phyloP scores from a whole-genome alignment of 1,284 basidiomycete genomes.

The Ustilago esculenta region DNA sequence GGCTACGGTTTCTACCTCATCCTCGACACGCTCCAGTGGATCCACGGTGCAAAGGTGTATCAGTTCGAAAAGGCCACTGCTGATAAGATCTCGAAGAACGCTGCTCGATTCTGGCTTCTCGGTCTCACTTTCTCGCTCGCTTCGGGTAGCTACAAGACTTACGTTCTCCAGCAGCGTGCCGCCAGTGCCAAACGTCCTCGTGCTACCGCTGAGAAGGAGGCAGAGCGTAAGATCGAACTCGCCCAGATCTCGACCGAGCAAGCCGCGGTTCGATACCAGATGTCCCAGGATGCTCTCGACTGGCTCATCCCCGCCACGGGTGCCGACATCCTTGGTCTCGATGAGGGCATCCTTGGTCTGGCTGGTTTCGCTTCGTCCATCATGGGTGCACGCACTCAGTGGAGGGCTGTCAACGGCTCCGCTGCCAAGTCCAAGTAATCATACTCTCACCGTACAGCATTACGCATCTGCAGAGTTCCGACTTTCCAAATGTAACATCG shows the following conservation, averaged over 20 bases:
- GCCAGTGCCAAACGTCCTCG: slow-evolving; percentile 51
- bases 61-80: slow-evolving; percentile 73
- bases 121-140: slow-evolving; percentile 70
- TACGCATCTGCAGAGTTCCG: not conserved
- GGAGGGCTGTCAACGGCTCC: slow-evolving; percentile 64
- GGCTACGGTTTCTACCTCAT: slow-evolving; percentile 88
- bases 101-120: slow-evolving; percentile 88
- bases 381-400: slow-evolving; percentile 65
- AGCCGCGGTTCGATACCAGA: slow-evolving; percentile 76
- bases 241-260: slow-evolving; percentile 76
- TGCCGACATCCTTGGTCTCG: slow-evolving; percentile 80
- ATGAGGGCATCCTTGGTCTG: slow-evolving; percentile 75
- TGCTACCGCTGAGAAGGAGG: slow-evolving; percentile 75
- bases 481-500: slow-evolving; percentile 2
- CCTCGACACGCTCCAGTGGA: slow-evolving; percentile 63
- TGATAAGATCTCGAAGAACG: slow-evolving; percentile 76
- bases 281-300: slow-evolving; percentile 82
- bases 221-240: slow-evolving; percentile 75
- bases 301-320: slow-evolving; percentile 88
- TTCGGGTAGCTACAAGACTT: slow-evolving; percentile 63
- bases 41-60: slow-evolving; percentile 65
- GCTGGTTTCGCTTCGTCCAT: slow-evolving; percentile 61
- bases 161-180: slow-evolving; percentile 59
- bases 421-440: slow-evolving; percentile 54
- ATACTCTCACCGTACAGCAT: not conserved